A percentile compares a stretch with the other conserved stretches of the same genome.
These are phyloP conservation scores for Aspergillus japonicus DNA, from an alignment of 2,329 filamentous ascomycete species.

Conservation along the genomic window DNA sequence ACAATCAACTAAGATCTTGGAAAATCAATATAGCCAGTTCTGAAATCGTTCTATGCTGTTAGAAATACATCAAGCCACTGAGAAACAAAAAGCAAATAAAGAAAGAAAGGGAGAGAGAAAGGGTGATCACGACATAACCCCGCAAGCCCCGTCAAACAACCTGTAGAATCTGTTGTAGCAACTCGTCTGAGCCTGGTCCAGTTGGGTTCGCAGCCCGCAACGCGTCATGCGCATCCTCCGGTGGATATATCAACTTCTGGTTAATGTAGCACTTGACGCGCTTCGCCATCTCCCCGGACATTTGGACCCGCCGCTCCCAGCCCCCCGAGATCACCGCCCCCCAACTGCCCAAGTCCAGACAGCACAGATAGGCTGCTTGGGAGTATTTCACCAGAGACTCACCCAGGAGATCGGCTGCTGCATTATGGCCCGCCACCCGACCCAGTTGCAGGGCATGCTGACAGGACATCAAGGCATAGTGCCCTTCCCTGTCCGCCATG, in stretches of 20 bases:
- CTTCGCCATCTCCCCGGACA: conserved; percentile 33
- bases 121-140: too few species aligned
- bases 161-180: conserved; percentile 14
- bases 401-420: conserved; percentile 35
- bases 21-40: too few species aligned
- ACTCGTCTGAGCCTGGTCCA: conserved; percentile 12
- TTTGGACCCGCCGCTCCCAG: conserved; percentile 32
- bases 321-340: conserved; percentile 27
- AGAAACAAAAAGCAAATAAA: too few species aligned
- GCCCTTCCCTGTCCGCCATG: conserved; percentile 21
- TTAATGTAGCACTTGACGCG: conserved; percentile 37
- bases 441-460: conserved; percentile 42
- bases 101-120: too few species aligned
- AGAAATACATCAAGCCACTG: too few species aligned
- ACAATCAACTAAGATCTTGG: too few species aligned
- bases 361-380: conserved; percentile 34
- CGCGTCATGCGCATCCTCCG: conserved; percentile 23
- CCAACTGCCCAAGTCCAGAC: conserved; percentile 39
- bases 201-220: conserved; percentile 26
- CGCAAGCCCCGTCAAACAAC: not conserved
- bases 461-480: conserved; percentile 40
- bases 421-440: conserved; percentile 36
- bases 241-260: conserved; percentile 36
- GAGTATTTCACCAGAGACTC: conserved; percentile 25
- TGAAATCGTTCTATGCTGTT: too few species aligned